Conservation (phyloP, 2,329 filamentous ascomycete species). For the Trichoderma harzianum region DNA sequence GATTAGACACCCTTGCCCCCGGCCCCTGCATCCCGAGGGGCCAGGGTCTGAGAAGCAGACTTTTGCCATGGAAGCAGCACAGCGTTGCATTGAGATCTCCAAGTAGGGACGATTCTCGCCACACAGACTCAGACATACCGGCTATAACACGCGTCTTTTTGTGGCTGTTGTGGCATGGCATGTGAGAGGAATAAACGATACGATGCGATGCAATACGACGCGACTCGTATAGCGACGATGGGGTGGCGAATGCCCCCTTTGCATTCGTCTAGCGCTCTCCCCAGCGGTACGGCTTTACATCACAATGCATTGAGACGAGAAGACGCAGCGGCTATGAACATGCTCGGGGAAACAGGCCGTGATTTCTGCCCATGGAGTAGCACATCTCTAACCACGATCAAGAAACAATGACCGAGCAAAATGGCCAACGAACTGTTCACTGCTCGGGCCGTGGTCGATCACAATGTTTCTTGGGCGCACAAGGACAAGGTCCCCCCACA, state of each 20-base stretch:
- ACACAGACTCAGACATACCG: background rate
- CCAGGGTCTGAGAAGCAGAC: background rate
- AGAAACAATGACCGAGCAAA: background rate
- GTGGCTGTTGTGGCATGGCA: background rate
- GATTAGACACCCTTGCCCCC: constrained; percentile 11
- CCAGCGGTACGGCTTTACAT: background rate
- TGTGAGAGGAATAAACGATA: background rate
- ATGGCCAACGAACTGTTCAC: background rate
- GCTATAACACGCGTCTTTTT: background rate
- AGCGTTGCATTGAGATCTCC: constrained; percentile 12
- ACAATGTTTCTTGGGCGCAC: constrained; percentile 2
- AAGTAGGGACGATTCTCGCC: constrained; percentile 6
- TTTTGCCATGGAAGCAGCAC: background rate
- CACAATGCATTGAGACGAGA: background rate
- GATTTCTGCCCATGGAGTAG: background rate
- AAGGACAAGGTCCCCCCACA: background rate
- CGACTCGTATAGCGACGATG: background rate
- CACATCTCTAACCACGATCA: background rate
- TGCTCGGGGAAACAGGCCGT: background rate
- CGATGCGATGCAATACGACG: background rate
- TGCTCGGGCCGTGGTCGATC: constrained; percentile 9
- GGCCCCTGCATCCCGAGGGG: constrained; percentile 14
- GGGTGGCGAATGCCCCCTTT: background rate
- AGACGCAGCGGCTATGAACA: background rate
- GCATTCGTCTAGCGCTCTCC: background rate